These are phyloP conservation scores for Zymoseptoria tritici DNA, from an alignment of 2,329 filamentous ascomycete species.

Conservation along the genomic window DNA sequence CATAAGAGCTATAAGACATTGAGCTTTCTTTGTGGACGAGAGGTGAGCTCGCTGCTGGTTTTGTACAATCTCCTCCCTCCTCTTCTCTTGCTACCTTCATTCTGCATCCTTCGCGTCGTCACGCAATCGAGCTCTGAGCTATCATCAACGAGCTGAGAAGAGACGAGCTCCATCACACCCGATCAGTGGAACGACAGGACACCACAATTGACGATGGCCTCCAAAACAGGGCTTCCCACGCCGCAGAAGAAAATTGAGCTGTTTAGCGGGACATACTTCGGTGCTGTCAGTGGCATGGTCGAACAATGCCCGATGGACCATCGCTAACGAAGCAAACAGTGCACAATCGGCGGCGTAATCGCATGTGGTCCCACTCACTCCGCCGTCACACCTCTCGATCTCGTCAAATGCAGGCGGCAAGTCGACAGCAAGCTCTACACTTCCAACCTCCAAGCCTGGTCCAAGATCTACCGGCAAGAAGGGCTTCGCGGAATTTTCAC, in stretches of 20 bases:
- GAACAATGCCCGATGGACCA: constrained; percentile 34
- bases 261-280: constrained; percentile 75
- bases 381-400: constrained; percentile 76
- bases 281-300: constrained; percentile 70
- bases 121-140: neutral
- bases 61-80: neutral
- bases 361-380: constrained; percentile 72
- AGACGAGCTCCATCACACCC: neutral
- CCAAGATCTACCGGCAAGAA: constrained; percentile 65
- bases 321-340: constrained; percentile 28
- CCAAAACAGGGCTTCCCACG: constrained; percentile 37
- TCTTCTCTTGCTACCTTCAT: neutral
- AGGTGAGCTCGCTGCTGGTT: neutral
- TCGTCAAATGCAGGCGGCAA: constrained; percentile 86
- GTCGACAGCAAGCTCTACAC: constrained; percentile 80
- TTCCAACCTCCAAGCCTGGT: constrained; percentile 78
- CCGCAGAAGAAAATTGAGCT: constrained; percentile 71
- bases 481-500: constrained; percentile 79
- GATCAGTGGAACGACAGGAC: neutral
- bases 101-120: neutral
- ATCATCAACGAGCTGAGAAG: neutral
- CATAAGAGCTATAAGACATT: neutral
- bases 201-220: neutral
- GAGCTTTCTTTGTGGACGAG: neutral
- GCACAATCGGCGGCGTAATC: neutral